A percentile compares a stretch with the other conserved stretches of the same genome.
Conservation (phyloP, 2,329 filamentous ascomycete genomes). For the Mollisiaceae sp. region DNA sequence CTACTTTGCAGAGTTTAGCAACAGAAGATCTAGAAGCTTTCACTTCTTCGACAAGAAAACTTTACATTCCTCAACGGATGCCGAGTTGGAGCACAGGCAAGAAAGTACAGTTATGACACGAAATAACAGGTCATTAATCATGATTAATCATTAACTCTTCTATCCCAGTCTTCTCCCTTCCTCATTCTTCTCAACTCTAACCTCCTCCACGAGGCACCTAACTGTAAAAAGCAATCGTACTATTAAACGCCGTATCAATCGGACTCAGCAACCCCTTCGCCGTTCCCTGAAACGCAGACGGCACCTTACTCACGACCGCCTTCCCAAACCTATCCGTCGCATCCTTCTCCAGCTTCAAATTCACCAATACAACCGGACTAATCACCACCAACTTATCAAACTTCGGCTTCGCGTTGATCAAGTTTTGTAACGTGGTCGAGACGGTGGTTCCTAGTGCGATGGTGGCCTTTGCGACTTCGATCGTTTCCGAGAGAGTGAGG, state of each 20-base stretch:
- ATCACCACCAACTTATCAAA: constrained; percentile 48
- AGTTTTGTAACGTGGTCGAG: constrained; percentile 49
- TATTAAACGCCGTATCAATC: constrained; percentile 62
- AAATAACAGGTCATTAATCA: not conserved
- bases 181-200: not conserved
- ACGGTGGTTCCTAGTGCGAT: constrained; percentile 54
- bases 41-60: too few relatives aligned
- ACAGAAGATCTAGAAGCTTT: too few relatives aligned
- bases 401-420: constrained; percentile 45
- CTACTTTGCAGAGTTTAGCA: too few relatives aligned
- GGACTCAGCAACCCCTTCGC: constrained; percentile 43
- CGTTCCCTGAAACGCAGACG: constrained; percentile 16
- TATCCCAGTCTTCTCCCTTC: not conserved
- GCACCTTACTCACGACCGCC: constrained; percentile 31
- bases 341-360: constrained; percentile 48
- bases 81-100: not conserved
- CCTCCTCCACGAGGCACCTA: not conserved
- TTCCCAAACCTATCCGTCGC: constrained; percentile 43
- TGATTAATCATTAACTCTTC: not conserved
- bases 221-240: constrained; percentile 43
- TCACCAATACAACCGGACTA: constrained; percentile 50
- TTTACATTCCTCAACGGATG: too few relatives aligned
- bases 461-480: constrained; percentile 47
- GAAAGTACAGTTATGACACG: not conserved
- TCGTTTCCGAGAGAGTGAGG: constrained; percentile 48